phyloP scores from a whole-genome alignment of 2,329 filamentous ascomycete species.

The Monilinia aucupariae region DNA sequence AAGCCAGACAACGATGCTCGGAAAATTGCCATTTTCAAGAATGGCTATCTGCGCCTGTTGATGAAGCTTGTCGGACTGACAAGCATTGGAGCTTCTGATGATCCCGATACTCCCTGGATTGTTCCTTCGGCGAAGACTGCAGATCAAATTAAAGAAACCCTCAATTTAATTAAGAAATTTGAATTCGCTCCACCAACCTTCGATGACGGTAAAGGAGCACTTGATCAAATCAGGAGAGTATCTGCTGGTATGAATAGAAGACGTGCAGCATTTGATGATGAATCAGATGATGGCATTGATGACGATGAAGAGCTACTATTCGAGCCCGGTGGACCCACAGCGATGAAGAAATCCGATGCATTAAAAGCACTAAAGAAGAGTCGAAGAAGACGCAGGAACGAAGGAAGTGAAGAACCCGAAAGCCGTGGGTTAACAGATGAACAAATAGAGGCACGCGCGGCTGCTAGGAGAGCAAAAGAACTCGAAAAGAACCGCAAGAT shows the following conservation, averaged over 20 bases:
- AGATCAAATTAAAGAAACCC: conserved; percentile 58
- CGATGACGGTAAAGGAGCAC: conserved; percentile 63
- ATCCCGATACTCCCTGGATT: conserved; percentile 73
- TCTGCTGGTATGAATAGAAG: conserved; percentile 42
- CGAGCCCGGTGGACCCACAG: conserved; percentile 60
- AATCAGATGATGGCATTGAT: conserved; percentile 57
- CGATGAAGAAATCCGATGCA: conserved; percentile 48
- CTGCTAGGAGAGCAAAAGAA: conserved; percentile 60
- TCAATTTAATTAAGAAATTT: conserved; percentile 69
- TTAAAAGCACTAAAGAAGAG: conserved; percentile 55
- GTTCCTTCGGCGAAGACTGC: conserved; percentile 63
- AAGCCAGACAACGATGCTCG: conserved; percentile 57
- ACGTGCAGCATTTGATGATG: conserved; percentile 63
- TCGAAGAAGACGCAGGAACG: conserved; percentile 40
- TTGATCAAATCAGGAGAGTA: conserved; percentile 74
- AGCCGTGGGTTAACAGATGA: conserved; percentile 50
- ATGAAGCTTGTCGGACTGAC: conserved; percentile 71
- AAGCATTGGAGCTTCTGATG: conserved; percentile 52
- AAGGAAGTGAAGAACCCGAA: conserved; percentile 40
- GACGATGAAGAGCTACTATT: conserved; percentile 58
- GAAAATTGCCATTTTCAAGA: conserved; percentile 76
- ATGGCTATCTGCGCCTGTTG: conserved; percentile 78
- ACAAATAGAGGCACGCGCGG: conserved; percentile 54
- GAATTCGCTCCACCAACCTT: conserved; percentile 75
- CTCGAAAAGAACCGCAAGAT: conserved; percentile 71